Conservation (phyloP, 2,329 filamentous ascomycete genomes). For the Cladophialophora yegresii region DNA sequence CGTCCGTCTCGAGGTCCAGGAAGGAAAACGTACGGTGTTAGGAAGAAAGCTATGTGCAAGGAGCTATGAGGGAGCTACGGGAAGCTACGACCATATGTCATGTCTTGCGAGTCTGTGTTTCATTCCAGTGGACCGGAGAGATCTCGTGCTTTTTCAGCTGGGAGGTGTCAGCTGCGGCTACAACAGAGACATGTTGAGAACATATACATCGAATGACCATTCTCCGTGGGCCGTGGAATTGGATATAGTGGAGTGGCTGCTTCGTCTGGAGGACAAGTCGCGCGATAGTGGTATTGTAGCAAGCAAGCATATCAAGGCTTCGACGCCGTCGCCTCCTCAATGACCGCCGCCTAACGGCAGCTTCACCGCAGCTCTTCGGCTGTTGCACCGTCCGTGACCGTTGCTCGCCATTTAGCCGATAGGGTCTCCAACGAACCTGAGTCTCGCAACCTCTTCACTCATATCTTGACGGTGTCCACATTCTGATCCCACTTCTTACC, state of each 20-base stretch:
- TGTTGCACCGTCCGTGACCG: conserved; percentile 1
- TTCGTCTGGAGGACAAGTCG: background rate
- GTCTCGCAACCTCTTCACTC: background rate
- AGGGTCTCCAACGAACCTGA: conserved; percentile 1
- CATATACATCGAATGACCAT: conserved; percentile 8
- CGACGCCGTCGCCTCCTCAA: background rate
- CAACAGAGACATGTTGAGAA: background rate
- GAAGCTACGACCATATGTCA: conserved; percentile 12
- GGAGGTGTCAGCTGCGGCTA: background rate
- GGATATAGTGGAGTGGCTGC: conserved; percentile 10
- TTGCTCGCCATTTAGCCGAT: conserved; percentile 12
- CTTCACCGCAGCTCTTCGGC: background rate
- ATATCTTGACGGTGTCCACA: background rate
- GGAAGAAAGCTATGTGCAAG: background rate
- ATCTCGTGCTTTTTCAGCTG: background rate
- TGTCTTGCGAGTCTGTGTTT: conserved; percentile 6
- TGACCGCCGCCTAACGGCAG: background rate
- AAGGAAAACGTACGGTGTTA: conserved; percentile 5
- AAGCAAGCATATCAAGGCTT: background rate
- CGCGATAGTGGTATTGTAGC: background rate
- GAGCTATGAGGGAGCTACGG: background rate
- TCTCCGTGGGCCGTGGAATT: conserved; percentile 6
- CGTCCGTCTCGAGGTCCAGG: background rate
- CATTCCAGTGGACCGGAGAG: background rate
- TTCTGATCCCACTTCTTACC: background rate